Evolutionary conservation across 225 moss, liverwort and hornwort species (phyloP).

Genomic region (Sphagnum contortum): DNA sequence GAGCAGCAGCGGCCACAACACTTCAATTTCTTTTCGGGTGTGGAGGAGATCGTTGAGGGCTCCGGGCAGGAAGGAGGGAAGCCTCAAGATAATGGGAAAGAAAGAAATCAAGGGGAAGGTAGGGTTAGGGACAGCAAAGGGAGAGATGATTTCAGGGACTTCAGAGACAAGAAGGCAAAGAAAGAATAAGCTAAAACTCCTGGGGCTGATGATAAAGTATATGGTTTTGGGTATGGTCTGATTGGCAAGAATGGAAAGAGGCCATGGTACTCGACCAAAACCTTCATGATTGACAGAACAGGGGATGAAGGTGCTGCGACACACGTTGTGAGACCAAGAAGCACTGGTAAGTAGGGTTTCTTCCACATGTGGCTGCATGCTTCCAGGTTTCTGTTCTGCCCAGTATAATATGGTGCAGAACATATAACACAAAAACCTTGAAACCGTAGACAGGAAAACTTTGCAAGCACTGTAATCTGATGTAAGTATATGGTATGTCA

Average conservation of each 20-base stretch:
- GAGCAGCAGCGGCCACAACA: constrained; percentile 46
- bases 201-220: constrained; percentile 72
- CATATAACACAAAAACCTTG: too few species aligned
- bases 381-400: background rate
- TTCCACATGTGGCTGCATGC: background rate
- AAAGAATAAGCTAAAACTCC: constrained; percentile 62
- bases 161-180: constrained; percentile 33
- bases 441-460: too few species aligned
- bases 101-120: too few species aligned
- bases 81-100: constrained; percentile 11
- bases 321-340: constrained; percentile 10
- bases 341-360: constrained; percentile 18
- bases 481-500: too few species aligned
- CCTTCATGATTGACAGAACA: constrained; percentile 58
- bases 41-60: constrained; percentile 22
- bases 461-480: too few species aligned
- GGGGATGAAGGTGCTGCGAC: constrained; percentile 9
- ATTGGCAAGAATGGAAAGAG: constrained; percentile 67
- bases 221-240: constrained; percentile 64
- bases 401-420: background rate
- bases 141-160: constrained; percentile 39
- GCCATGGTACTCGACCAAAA: constrained; percentile 68
- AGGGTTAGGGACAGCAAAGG: constrained; percentile 11
- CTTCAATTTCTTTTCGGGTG: constrained; percentile 57
- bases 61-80: constrained; percentile 20